Percentiles rank a stretch among this genome's conserved stretches.
phyloP scores from a whole-genome alignment of 805 yeast genomes.

The Nakazawaea ishiwadae region DNA sequence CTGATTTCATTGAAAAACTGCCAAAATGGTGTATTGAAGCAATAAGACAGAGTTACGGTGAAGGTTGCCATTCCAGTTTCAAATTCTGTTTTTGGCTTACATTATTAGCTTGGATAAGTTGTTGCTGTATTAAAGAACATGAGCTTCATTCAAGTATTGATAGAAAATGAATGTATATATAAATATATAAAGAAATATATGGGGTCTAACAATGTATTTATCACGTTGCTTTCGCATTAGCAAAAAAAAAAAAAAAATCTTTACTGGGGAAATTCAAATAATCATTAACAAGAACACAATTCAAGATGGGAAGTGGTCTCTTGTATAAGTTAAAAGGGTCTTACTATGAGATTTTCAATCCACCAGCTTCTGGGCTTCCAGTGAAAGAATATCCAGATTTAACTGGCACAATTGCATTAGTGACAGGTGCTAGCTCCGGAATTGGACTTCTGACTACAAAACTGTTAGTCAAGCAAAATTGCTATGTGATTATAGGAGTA shows the following conservation, averaged over 20 bases:
- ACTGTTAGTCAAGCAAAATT: constrained; percentile 26
- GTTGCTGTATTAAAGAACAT: constrained; percentile 52
- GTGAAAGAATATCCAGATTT: constrained; percentile 30
- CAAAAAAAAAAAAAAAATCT: too few species aligned
- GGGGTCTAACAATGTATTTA: too few species aligned
- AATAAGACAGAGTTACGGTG: constrained; percentile 44
- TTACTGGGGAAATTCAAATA: too few species aligned
- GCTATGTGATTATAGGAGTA: constrained; percentile 32
- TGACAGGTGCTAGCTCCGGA: constrained; percentile 32
- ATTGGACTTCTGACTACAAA: constrained; percentile 29
- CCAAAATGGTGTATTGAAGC: constrained; percentile 46
- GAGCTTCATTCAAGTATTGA: constrained; percentile 47
- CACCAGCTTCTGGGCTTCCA: constrained; percentile 19
- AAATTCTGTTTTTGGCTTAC: constrained; percentile 45
- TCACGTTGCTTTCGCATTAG: too few species aligned
- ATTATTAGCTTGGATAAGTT: constrained; percentile 31
- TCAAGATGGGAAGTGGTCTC: not conserved
- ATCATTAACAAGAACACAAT: too few species aligned
- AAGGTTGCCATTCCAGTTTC: constrained; percentile 39
- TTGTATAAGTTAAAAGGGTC: not conserved
- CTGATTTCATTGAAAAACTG: constrained; percentile 48
- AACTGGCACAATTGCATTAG: constrained; percentile 24
- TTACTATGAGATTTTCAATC: constrained; percentile 3
- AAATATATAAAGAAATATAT: too few species aligned
- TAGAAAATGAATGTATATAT: constrained; percentile 32